Evolutionary conservation across 2,329 filamentous ascomycete species (phyloP), one percentile per base, ranked within the genome.

Genomic region (Fusarium globosum): DNA sequence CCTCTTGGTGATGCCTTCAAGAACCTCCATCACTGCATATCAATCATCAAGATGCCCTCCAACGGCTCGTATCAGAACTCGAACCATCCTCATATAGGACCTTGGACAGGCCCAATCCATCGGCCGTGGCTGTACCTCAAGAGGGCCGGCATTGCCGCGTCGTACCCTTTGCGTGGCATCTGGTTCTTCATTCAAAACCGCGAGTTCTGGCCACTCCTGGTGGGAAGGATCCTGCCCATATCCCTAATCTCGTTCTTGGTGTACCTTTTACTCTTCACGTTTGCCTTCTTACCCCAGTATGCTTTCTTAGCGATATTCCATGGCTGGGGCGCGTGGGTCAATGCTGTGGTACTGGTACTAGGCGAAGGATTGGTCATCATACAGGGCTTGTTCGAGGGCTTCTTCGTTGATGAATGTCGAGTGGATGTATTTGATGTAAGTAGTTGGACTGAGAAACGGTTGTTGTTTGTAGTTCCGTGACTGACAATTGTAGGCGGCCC

Each of bases 231-330:
- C 6, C 83, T 98, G 1, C 95, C 96, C 0, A 88, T 97, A 35
- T 89, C 93, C 6, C 85, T 98, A 20, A 91, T 98, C 18, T 97
- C 95, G 1, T 85, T 92, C 20, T 90, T 96, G 61, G 93, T 98
- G 20, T 94, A 97, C 71, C 85, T 91, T n/a, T 86, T 97, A 26
- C 89, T 98, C 26, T 98, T 98, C 82, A 86, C 94, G 18, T 97
- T 96, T 82, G 87, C 94, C 2, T 98, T 97, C 76, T 84, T 98
- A 6, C 96, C 96, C 0, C 94, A 98, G 80, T 94, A 94, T 63
- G 93, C 94, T 4, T 94, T 99, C 78, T 88, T 99, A 28, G 91
- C 93, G 21, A 89, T 98, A 75, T 98, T 98, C 81, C 95, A 98
- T 77, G 93, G 93, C 28, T 88, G 90, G 67, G 92, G 91, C 36